These are phyloP conservation scores for Phlegmacium glaucopus DNA, from an alignment of 768 basidiomycete species.

Conservation along the genomic window DNA sequence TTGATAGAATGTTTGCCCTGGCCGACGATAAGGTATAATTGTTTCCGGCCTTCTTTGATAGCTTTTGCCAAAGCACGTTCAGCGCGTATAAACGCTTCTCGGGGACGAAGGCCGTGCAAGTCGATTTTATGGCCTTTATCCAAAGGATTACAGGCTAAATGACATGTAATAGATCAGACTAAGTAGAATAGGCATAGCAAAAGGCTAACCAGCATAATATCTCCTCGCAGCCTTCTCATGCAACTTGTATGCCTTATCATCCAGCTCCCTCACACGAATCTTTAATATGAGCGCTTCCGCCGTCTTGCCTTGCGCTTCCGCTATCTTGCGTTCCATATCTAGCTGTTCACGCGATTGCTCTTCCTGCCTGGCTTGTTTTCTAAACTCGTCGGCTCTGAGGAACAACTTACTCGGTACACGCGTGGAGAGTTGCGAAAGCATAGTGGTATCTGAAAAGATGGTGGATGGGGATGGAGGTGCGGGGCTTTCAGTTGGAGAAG, in stretches of 20 bases:
- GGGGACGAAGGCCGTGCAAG: conserved; percentile 45
- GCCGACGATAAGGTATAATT: conserved; percentile 51
- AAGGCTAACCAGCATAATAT: conserved; percentile 39
- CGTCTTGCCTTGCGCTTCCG: conserved; percentile 27
- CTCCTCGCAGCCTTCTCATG: conserved; percentile 45
- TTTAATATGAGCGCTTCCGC: conserved; percentile 38
- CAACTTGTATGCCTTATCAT: conserved; percentile 31
- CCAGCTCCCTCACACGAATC: conserved; percentile 33
- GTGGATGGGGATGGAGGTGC: conserved; percentile 17
- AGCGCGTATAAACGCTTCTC: conserved; percentile 42
- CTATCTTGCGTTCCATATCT: conserved; percentile 23
- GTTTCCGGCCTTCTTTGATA: conserved; percentile 26
- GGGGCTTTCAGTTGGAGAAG: conserved; percentile 8
- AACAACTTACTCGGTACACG: conserved; percentile 28
- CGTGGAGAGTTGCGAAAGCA: conserved; percentile 27
- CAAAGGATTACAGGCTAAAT: conserved; percentile 36
- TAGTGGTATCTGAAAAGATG: conserved; percentile 19
- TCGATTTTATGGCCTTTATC: conserved; percentile 37
- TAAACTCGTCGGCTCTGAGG: conserved; percentile 32
- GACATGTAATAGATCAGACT: conserved; percentile 4
- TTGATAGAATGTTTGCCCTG: conserved; percentile 80
- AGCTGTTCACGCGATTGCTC: conserved; percentile 27
- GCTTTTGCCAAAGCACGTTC: conserved; percentile 41
- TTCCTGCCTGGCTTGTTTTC: conserved; percentile 38
- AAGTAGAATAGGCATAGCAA: conserved; percentile 2